Base-by-base conservation (phyloP, 306 rosid genomes). In the Acacia melanoxylon region DNA sequence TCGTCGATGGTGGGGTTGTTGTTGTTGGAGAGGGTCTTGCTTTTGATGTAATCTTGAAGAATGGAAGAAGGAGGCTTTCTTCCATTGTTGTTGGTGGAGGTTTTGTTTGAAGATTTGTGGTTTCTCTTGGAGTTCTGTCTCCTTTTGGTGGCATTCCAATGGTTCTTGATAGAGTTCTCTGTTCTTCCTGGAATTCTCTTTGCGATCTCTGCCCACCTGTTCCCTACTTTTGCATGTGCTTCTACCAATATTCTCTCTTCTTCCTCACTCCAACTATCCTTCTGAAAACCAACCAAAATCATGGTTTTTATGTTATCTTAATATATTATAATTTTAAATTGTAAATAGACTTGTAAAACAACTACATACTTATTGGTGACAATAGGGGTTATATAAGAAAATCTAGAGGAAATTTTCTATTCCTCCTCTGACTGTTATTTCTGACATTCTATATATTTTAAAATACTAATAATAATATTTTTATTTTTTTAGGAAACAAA, bases 121-220 rank as follows among this genome's bases (percentile, higher is more conserved):
- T 91, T 95, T 81, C 95, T 91, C 82, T 78, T 87, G 42, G 97
- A 93, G 61, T 91, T 93, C 76, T 91, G 99, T 80, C 95, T 91
- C 63, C 98, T 88, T 31, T 90, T 95, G 0, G 97, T 95, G 35
- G 98, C 98, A 72, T 95, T 95, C 99, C 99, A 95, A 72, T 95
- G 99, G 81, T 93, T 95, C 79, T 95, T 95, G 9, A 95, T 95
- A 0, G 99, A 83, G 31, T 95, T 95, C 67, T 95, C 99, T 0
- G 98, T 95, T 82, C 98, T 89, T 66, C 98, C 99, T 0, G 93
- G 88, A 75, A 95, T 91, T 45, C 46, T 52, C 68, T 91, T 95
- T 0, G 97, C 99, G 4, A 93, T 95, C 86, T 93, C 94, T 0
- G 98, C 98, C 99, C 97, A 95, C 12, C 90, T 82, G 59, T 95